Conservation (phyloP, 805 yeast species). For the Yamadazyma ubonensis region DNA sequence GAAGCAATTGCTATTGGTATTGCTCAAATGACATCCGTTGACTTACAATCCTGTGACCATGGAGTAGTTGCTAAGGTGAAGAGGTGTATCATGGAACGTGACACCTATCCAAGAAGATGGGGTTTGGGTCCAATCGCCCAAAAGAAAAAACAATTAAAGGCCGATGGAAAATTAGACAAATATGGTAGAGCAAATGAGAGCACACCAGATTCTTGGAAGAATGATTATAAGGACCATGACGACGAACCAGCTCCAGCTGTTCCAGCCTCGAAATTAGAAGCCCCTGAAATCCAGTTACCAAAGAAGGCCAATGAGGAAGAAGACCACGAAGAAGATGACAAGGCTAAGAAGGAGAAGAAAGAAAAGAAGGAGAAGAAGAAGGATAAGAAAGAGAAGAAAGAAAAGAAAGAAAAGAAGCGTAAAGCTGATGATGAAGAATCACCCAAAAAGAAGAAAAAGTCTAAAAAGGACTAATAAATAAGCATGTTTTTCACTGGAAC, state of each 20-base stretch:
- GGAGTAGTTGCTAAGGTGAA: constrained; percentile 98
- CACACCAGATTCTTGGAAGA: constrained; percentile 93
- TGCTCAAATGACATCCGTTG: constrained; percentile 99
- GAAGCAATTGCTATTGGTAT: constrained; percentile 98
- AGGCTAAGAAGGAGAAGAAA: constrained; percentile 21
- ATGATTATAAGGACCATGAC: constrained; percentile 69
- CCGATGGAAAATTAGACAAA: constrained; percentile 95
- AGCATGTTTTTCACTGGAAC: constrained; percentile 7
- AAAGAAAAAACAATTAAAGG: constrained; percentile 97
- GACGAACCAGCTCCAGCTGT: constrained; percentile 59
- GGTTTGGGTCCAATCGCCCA: constrained; percentile 98
- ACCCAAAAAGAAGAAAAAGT: constrained; percentile 51
- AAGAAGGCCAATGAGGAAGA: constrained; percentile 52
- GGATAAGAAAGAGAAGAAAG: constrained; percentile 43
- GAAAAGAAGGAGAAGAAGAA: constrained; percentile 40
- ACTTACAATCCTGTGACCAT: constrained; percentile 93
- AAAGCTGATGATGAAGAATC: constrained; percentile 41
- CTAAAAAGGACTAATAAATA: constrained; percentile 30
- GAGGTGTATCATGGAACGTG: constrained; percentile 99
- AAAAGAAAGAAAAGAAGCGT: constrained; percentile 49
- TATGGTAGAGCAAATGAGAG: constrained; percentile 90
- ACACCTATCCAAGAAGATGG: constrained; percentile 99
- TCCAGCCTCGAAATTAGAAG: constrained; percentile 52
- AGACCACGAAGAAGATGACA: constrained; percentile 27
- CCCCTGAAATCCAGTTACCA: constrained; percentile 46